A percentile compares a stretch with the other conserved stretches of the same genome.
These are phyloP conservation scores for Dactylellina sp. DNA, from an alignment of 2,329 filamentous ascomycete species.

Conservation along the genomic window DNA sequence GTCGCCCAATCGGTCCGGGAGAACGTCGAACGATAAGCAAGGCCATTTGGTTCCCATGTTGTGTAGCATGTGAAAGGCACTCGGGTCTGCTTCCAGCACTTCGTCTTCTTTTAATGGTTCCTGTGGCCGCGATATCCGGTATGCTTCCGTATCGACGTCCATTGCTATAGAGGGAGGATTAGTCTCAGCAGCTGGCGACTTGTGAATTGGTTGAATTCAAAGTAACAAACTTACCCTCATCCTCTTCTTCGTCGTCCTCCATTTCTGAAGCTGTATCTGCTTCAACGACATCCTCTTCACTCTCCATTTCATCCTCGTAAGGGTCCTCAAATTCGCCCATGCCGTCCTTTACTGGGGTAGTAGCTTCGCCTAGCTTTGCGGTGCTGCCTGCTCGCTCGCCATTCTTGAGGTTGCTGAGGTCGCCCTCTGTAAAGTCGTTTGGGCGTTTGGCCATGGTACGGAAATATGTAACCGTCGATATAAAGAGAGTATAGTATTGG, in stretches of 20 bases:
- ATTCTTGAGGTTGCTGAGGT: slow-evolving; percentile 57
- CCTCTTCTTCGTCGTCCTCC: slow-evolving; percentile 78
- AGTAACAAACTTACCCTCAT: slow-evolving; percentile 36
- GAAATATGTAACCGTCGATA: slow-evolving; percentile 5
- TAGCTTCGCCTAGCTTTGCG: slow-evolving; percentile 59
- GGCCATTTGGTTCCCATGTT: slow-evolving; percentile 94
- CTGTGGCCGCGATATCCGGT: slow-evolving; percentile 94
- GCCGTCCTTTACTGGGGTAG: slow-evolving; percentile 68
- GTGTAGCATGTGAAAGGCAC: slow-evolving; percentile 98
- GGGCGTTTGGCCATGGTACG: slow-evolving; percentile 51
- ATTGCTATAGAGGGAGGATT: slow-evolving; percentile 72
- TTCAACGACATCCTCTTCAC: slow-evolving; percentile 86
- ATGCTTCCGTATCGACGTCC: slow-evolving; percentile 93
- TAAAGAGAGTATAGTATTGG: background rate
- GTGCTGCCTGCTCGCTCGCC: slow-evolving; percentile 54
- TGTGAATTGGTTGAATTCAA: background rate
- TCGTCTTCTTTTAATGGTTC: slow-evolving; percentile 80
- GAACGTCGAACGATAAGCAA: slow-evolving; percentile 93
- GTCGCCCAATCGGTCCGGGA: slow-evolving; percentile 86
- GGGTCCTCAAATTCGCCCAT: slow-evolving; percentile 74
- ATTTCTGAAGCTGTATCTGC: slow-evolving; percentile 71
- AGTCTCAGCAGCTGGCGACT: background rate
- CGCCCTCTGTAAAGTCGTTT: slow-evolving; percentile 51
- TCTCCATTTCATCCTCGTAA: slow-evolving; percentile 77
- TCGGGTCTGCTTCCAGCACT: slow-evolving; percentile 87